Conservation (phyloP, 441 rosid species). For the Aleurites moluccanus region DNA sequence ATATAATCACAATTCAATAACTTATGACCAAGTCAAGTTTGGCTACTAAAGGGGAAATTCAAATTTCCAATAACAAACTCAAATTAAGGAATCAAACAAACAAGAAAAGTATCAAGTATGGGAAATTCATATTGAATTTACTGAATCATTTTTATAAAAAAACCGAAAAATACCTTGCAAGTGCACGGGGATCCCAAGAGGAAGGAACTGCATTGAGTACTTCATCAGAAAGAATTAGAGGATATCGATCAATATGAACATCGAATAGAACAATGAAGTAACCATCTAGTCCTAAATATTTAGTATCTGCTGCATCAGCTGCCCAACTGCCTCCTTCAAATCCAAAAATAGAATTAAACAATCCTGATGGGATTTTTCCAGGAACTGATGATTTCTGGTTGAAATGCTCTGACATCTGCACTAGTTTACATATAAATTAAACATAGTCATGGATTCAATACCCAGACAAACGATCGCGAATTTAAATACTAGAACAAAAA, state of each 20-base stretch:
- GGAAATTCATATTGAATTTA: too few relatives aligned
- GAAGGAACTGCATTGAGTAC: constrained; percentile 72
- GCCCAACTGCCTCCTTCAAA: constrained; percentile 73
- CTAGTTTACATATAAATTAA: not conserved
- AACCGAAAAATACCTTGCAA: constrained; percentile 54
- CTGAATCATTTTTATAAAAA: too few relatives aligned
- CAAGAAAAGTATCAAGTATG: too few relatives aligned
- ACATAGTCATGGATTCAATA: not conserved
- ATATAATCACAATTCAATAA: not conserved
- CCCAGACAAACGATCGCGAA: not conserved
- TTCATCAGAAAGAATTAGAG: constrained; percentile 59
- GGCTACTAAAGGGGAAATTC: not conserved
- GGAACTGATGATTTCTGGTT: constrained; percentile 56
- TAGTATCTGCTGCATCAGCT: constrained; percentile 62
- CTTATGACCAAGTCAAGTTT: not conserved
- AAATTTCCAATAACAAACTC: too few relatives aligned
- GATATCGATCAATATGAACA: constrained; percentile 65
- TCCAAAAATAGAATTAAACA: constrained; percentile 73
- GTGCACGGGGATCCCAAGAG: constrained; percentile 69
- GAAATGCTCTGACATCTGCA: constrained; percentile 85
- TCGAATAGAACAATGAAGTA: constrained; percentile 53
- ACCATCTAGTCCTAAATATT: constrained; percentile 68
- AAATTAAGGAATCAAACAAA: too few relatives aligned
- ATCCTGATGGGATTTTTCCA: constrained; percentile 85
- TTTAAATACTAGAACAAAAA: not conserved